phyloP scores from a whole-genome alignment of 179 eudicot genomes.

The Silene vulgaris region DNA sequence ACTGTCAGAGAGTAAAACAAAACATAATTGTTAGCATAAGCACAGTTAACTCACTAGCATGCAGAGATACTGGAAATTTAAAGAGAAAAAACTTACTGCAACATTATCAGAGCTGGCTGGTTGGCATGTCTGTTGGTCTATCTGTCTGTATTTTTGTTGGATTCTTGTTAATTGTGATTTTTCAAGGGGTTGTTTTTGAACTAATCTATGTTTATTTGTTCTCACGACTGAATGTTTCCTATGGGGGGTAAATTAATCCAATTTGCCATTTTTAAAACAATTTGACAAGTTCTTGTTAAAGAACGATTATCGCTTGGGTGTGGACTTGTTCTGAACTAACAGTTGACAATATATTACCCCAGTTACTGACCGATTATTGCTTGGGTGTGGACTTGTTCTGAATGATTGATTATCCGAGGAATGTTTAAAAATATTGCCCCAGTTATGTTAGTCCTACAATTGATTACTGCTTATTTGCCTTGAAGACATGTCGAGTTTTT shows the following conservation, averaged over 20 bases:
- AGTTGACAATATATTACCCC: not conserved
- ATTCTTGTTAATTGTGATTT: not conserved
- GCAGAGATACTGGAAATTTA: not conserved
- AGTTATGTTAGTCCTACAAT: not conserved
- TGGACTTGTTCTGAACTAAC: constrained; percentile 2
- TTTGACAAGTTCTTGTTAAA: constrained; percentile 7
- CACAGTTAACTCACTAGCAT: constrained; percentile 9
- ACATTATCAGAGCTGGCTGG: not conserved
- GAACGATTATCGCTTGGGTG: not conserved
- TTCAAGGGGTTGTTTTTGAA: not conserved
- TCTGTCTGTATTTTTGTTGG: not conserved
- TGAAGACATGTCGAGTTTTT: too few relatives aligned
- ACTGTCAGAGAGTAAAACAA: not conserved
- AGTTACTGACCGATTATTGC: not conserved
- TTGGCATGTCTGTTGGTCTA: not conserved
- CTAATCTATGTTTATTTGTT: constrained; percentile 5
- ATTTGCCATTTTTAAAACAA: not conserved
- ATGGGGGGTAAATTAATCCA: not conserved
- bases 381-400: constrained; percentile 5
- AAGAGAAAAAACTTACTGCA: constrained; percentile 11
- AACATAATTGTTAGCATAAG: not conserved
- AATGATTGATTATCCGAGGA: not conserved
- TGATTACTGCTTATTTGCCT: not conserved
- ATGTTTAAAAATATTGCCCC: too few relatives aligned
- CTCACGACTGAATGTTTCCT: not conserved